Evolutionary conservation across 2,329 filamentous ascomycete genomes (phyloP), one percentile per base, ranked within the genome.

Genomic region (Colletotrichum tamarilloi): DNA sequence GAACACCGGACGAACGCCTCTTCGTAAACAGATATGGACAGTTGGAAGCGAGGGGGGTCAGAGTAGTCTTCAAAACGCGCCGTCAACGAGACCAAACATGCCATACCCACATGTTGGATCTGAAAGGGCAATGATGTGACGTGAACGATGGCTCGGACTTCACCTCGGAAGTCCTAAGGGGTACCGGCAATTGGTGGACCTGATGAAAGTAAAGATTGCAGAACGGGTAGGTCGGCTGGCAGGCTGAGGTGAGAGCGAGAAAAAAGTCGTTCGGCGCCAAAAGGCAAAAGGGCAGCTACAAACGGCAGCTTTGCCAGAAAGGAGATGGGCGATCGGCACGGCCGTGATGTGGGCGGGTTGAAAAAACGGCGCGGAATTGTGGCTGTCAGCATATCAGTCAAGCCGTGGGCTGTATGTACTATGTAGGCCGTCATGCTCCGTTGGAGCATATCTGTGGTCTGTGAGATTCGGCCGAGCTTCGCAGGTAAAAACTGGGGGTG

Each of bases 131-230:
- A 64, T 46, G 53, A 55, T 55, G 52, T 46, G 53, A 55, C 42
- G 57, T 24, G 53, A 55, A 9, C 49, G 19, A 30, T 5, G 42
- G 24, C 14, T 59, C 70, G 67, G 66, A 69, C 46, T 70, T 60
- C 60, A 32, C 46, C 66, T 70, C 70, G 67, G 67, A 65, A 60
- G 24, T 70, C 66, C 66, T 69, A 24, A 16, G 22, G 49, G 46
- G 49, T 24, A 11, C n/a, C 58, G 26, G 26, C 6, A 5, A 35
- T 22, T 63, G 42, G 28, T 63, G 65, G 22, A 32, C 24, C 53
- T 46, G 53, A 59, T 52, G 57, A 14, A 59, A 30, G 35, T n/a
- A 58, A n/a, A 62, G 35, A 57, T 6, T 6, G 24, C 49, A 38
- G 49, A 22, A 22, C 52, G 69, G 64, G 42, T 42, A 59, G 16